Evolutionary conservation across 345 rosid genomes (phyloP), one percentile per base, ranked within the genome.

Genomic region (Ceriops zippeliana): DNA sequence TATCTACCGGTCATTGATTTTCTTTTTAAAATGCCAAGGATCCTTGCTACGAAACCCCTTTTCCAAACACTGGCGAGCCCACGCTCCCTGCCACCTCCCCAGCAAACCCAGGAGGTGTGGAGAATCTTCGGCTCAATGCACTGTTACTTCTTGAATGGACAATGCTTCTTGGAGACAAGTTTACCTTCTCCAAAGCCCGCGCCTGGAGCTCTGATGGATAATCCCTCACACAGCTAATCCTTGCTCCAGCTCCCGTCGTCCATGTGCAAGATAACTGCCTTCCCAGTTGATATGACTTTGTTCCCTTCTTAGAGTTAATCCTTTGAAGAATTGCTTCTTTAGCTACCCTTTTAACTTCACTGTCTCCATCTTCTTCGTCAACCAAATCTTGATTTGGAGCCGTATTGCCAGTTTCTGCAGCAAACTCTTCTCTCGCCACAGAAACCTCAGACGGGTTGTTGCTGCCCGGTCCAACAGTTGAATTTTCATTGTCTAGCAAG

Each of bases 161-260:
- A 19, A 38, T 54, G 49, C 70, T 76, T 84, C 90, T 85, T 9
- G 97, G 98, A 54, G 98, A 95, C 82, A 95, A 79, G 82, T 82
- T 87, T 8, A 88, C 88, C 72, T 85, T 90, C 83, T 95, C 98
- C 71, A 95, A 66, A 32, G 93, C 98, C 60, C 79, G 88, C 81
- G 85, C 85, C 71, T 91, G 98, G 75, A 91, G 96, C 69, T 84
- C 83, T 4, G 89, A 77, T 4, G 99, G 99, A 72, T 83, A 90
- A 73, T 90, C 93, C 76, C 96, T 85, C 19, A 95, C 96, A n/a
- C 93, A 91, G 62, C 99, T 90, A 0, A 91, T 91, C 30, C 97
- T 84, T 10, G 99, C 98, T 65, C 99, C 99, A 35, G 97, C 99
- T 61, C 99, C 99, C 19, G 98, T 86, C 37, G 97, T 91, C 99